Conservation (phyloP, 352 stramenopile species). For the Phytophthora megakarya region DNA sequence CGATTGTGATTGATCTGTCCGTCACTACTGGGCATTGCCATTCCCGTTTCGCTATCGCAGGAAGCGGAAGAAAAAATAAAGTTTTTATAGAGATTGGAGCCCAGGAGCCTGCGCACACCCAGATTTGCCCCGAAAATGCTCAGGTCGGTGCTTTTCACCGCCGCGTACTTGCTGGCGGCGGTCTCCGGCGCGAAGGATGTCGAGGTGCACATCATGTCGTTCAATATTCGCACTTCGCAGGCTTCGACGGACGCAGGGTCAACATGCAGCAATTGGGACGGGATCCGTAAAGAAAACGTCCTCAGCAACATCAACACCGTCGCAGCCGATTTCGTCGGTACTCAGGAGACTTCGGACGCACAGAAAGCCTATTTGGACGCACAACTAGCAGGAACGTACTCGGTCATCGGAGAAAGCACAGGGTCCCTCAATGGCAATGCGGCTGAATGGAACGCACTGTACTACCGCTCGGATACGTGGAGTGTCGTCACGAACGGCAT, state of each 20-base stretch:
- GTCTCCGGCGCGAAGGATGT: constrained; percentile 43
- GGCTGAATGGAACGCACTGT: constrained; percentile 65
- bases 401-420: constrained; percentile 59
- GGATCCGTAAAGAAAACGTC: constrained; percentile 68
- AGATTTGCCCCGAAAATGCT: constrained; percentile 26
- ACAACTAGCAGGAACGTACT: constrained; percentile 56
- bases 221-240: constrained; percentile 80
- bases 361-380: constrained; percentile 69
- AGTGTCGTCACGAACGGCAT: constrained; percentile 58
- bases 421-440: constrained; percentile 67
- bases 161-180: constrained; percentile 21
- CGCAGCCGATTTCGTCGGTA: constrained; percentile 74
- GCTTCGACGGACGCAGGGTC: constrained; percentile 45
- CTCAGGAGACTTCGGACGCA: constrained; percentile 79
- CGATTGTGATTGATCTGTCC: constrained; percentile 18
- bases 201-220: constrained; percentile 68
- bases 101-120: not conserved
- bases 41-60: constrained; percentile 22
- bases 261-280: constrained; percentile 67
- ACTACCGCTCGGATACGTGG: constrained; percentile 69
- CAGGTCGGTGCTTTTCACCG: constrained; percentile 27
- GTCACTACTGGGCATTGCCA: constrained; percentile 24
- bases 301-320: constrained; percentile 58
- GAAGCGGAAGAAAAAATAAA: constrained; percentile 14
- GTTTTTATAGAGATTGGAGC: not conserved